These are phyloP conservation scores for Talaromyces rugulosus DNA, from an alignment of 2,329 filamentous ascomycete genomes.

Conservation along the genomic window DNA sequence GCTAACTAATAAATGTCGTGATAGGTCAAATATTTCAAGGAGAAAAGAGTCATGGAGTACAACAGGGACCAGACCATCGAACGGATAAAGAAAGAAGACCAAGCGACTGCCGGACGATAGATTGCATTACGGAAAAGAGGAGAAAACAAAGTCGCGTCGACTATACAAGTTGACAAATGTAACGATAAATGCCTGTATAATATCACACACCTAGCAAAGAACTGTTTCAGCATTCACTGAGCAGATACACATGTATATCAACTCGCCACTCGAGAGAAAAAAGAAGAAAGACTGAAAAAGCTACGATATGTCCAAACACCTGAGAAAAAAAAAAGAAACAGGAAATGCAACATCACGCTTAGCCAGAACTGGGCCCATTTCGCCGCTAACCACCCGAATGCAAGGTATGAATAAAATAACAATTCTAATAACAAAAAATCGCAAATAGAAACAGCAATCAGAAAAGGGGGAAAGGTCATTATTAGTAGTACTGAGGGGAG, in stretches of 20 bases:
- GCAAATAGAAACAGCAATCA: neutral
- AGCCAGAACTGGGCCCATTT: neutral
- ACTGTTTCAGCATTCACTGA: constrained; percentile 15
- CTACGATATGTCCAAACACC: constrained; percentile 19
- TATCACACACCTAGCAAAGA: constrained; percentile 9
- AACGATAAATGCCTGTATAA: constrained; percentile 13
- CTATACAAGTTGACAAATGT: neutral
- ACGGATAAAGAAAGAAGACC: constrained; percentile 69
- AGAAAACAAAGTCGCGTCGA: constrained; percentile 13
- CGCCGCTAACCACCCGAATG: constrained; percentile 10
- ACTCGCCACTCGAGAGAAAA: neutral
- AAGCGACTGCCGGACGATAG: constrained; percentile 42
- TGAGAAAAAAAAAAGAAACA: constrained; percentile 16
- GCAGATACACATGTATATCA: constrained; percentile 8
- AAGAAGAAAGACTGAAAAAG: neutral
- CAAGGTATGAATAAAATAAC: neutral
- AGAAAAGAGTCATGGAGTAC: constrained; percentile 86
- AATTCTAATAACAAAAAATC: constrained; percentile 1
- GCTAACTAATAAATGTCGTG: constrained; percentile 5
- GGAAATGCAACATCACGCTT: constrained; percentile 9
- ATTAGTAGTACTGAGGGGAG: neutral
- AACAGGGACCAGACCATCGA: constrained; percentile 78
- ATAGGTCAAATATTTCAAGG: constrained; percentile 96
- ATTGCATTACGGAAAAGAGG: constrained; percentile 34
- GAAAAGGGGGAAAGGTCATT: neutral